Evolutionary conservation across 805 yeast species (phyloP).

Genomic region (Candida xyloterini): DNA sequence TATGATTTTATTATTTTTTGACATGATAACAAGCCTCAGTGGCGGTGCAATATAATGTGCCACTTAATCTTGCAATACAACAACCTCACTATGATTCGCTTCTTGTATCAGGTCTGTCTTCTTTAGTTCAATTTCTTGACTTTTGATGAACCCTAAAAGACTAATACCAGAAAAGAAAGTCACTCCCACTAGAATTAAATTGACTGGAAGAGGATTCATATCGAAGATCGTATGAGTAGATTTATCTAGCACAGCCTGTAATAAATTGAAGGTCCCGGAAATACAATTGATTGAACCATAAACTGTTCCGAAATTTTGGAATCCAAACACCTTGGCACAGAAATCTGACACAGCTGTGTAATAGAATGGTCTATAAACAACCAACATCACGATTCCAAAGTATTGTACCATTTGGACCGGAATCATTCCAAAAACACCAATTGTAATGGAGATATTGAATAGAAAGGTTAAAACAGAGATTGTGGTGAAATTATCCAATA

Average conservation of each 20-base stretch:
- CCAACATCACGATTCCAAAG: slow-evolving; percentile 67
- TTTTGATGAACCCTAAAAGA: slow-evolving; percentile 42
- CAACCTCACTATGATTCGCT: slow-evolving; percentile 56
- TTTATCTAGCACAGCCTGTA: slow-evolving; percentile 67
- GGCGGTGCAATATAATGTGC: slow-evolving; percentile 7
- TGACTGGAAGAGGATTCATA: slow-evolving; percentile 80
- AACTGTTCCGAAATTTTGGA: slow-evolving; percentile 85
- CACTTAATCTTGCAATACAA: slow-evolving; percentile 38
- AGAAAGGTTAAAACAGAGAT: slow-evolving; percentile 54
- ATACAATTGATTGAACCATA: slow-evolving; percentile 83
- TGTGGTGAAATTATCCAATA: slow-evolving; percentile 72
- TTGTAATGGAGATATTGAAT: slow-evolving; percentile 49
- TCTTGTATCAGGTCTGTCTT: slow-evolving; percentile 57
- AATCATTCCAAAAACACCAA: slow-evolving; percentile 72
- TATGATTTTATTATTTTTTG: slow-evolving; percentile 6
- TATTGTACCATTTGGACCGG: slow-evolving; percentile 50
- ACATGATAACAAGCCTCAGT: slow-evolving; percentile 17
- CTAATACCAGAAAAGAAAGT: slow-evolving; percentile 52
- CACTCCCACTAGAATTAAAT: slow-evolving; percentile 47
- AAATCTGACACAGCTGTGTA: slow-evolving; percentile 92
- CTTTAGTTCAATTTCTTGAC: slow-evolving; percentile 40
- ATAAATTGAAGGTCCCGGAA: slow-evolving; percentile 76
- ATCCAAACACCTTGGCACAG: slow-evolving; percentile 91
- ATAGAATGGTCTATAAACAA: slow-evolving; percentile 84
- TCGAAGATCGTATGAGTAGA: slow-evolving; percentile 64